phyloP scores from a whole-genome alignment of 495 filamentous ascomycete species.

The Hamigera avellanea region DNA sequence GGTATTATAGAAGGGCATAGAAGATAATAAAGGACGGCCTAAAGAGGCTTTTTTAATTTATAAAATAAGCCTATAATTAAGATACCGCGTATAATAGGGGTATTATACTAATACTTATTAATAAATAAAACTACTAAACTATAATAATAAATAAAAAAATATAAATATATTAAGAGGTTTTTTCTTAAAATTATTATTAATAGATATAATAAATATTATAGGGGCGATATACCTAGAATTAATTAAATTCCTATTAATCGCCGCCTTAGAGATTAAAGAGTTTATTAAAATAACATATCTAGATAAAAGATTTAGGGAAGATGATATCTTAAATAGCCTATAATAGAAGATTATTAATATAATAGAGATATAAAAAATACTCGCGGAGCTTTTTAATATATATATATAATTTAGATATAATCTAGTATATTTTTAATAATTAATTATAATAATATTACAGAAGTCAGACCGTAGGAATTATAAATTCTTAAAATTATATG shows the following conservation, averaged over 20 bases:
- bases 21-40: slow-evolving; percentile 1
- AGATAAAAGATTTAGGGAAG: slow-evolving; percentile 15
- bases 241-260: slow-evolving; percentile 10
- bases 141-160: slow-evolving; percentile 7
- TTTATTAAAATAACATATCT: slow-evolving; percentile 6
- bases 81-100: neutral
- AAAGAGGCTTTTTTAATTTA: slow-evolving; percentile 4
- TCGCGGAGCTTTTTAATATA: slow-evolving; percentile 13
- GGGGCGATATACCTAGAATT: slow-evolving; percentile 4
- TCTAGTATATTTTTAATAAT: slow-evolving; percentile 13
- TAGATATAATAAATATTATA: slow-evolving; percentile 14
- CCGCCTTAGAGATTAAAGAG: slow-evolving; percentile 7
- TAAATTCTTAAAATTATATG: no score
- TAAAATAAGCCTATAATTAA: slow-evolving; percentile 5
- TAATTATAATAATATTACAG: slow-evolving; percentile 15
- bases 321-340: slow-evolving; percentile 13
- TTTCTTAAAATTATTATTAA: slow-evolving; percentile 9
- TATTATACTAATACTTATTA: slow-evolving; percentile 2
- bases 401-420: slow-evolving; percentile 11
- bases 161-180: slow-evolving; percentile 6
- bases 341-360: slow-evolving; percentile 4
- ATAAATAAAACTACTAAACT: neutral
- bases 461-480: no score
- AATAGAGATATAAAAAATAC: neutral
- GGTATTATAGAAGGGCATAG: neutral